Percentiles rank a stretch among this genome's conserved stretches.
These are phyloP conservation scores for Ogataea hybrid DNA, from an alignment of 1,139 yeast genomes.

Conservation along the genomic window DNA sequence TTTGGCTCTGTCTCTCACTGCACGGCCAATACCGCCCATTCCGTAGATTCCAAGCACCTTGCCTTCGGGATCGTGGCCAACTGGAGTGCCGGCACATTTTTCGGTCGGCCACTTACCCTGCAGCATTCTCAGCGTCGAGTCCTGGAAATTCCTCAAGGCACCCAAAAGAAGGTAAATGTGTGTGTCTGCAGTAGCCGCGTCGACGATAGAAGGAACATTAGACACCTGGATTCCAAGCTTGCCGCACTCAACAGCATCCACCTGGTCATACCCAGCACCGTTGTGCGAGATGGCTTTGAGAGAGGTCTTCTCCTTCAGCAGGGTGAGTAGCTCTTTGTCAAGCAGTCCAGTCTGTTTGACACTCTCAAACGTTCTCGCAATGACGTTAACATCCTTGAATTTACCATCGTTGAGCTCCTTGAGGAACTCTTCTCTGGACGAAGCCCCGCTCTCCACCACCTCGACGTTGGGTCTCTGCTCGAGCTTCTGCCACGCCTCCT, in stretches of 20 bases:
- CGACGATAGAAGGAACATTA: constrained; percentile 71
- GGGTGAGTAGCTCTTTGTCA: constrained; percentile 64
- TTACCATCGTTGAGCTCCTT: constrained; percentile 46
- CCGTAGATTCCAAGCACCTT: constrained; percentile 72
- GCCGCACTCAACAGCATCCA: constrained; percentile 56
- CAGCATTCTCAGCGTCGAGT: constrained; percentile 45
- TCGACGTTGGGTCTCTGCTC: constrained; percentile 46
- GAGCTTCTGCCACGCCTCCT: constrained; percentile 54
- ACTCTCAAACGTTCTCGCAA: constrained; percentile 38
- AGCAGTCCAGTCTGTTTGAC: constrained; percentile 62
- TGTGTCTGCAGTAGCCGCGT: constrained; percentile 80
- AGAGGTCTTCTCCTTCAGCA: constrained; percentile 49
- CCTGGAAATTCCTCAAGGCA: constrained; percentile 63
- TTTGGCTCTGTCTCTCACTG: constrained; percentile 60
- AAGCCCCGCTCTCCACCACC: constrained; percentile 28
- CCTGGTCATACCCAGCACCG: constrained; percentile 95
- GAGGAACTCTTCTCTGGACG: constrained; percentile 48
- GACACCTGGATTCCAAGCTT: constrained; percentile 58
- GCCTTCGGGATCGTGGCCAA: constrained; percentile 61
- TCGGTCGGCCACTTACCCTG: constrained; percentile 58
- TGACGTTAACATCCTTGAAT: constrained; percentile 46
- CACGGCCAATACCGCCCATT: constrained; percentile 81
- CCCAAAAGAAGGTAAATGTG: constrained; percentile 66
- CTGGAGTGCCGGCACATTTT: constrained; percentile 43
- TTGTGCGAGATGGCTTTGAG: constrained; percentile 69